phyloP scores from a whole-genome alignment of 2,329 filamentous ascomycete genomes.

The Sarocladiaceae sp. region DNA sequence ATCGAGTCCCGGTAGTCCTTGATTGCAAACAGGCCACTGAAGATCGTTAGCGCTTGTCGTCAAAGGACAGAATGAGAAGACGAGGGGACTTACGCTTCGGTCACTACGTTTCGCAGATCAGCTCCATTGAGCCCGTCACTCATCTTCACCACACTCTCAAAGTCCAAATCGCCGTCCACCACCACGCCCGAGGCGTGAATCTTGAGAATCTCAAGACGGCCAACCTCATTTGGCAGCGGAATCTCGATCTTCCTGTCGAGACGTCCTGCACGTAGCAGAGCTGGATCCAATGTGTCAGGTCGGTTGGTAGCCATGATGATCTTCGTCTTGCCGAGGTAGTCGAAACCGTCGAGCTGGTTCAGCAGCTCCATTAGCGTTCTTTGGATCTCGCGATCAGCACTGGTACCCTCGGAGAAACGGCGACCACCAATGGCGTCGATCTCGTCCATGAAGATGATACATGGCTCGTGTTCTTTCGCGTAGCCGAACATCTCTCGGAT shows the following conservation, averaged over 20 bases:
- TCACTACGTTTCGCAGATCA: conserved; percentile 95
- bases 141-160: conserved; percentile 99
- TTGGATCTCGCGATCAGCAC: conserved; percentile 96
- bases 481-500: conserved; percentile 99
- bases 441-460: conserved; percentile 99
- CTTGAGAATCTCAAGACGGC: conserved; percentile 93
- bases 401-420: conserved; percentile 94
- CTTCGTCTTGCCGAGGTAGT: conserved; percentile 98
- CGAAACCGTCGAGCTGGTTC: conserved; percentile 97
- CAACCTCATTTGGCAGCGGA: conserved; percentile 92
- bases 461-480: conserved; percentile 97
- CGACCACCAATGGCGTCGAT: conserved; percentile 98
- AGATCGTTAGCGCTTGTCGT: conserved; percentile 19
- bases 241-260: conserved; percentile 98
- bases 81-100: conserved; percentile 76
- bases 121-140: conserved; percentile 96
- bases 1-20: conserved; percentile 95
- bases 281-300: conserved; percentile 91
- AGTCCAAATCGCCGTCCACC: conserved; percentile 92
- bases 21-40: conserved; percentile 89
- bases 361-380: conserved; percentile 97
- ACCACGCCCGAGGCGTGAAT: conserved; percentile 86
- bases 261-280: conserved; percentile 83
- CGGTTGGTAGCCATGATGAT: conserved; percentile 99
- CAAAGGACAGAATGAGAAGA: conserved; percentile 15